phyloP scores from a whole-genome alignment of 1,284 basidiomycete species.

The Taiwanofungus camphoratus region DNA sequence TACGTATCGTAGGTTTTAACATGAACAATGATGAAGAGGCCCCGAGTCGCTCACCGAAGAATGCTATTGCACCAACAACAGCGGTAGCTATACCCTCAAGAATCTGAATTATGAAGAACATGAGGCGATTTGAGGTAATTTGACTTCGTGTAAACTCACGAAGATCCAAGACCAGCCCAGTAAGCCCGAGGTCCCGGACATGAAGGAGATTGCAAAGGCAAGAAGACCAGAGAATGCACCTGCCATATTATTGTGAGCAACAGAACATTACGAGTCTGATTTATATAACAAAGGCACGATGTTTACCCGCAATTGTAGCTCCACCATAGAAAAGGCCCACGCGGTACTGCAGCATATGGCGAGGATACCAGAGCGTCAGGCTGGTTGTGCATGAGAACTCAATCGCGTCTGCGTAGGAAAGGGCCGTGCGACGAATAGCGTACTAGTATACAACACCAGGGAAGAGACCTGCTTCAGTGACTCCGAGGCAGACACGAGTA shows the following conservation, averaged over 20 bases:
- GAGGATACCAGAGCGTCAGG: constrained; percentile 30
- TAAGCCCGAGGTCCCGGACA: constrained; percentile 35
- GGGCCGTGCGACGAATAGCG: constrained; percentile 3
- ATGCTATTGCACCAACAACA: constrained; percentile 37
- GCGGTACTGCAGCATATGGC: constrained; percentile 30
- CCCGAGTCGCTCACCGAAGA: constrained; percentile 32
- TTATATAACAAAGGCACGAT: too few species aligned
- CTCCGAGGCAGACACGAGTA: constrained; percentile 52
- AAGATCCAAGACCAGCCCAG: constrained; percentile 43
- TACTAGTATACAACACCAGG: constrained; percentile 63
- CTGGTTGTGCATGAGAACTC: too few species aligned
- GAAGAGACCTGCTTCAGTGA: constrained; percentile 66
- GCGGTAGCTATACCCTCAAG: constrained; percentile 51
- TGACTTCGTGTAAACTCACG: constrained; percentile 30
- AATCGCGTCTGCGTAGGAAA: too few species aligned
- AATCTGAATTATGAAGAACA: constrained; percentile 32
- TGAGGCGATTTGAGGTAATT: constrained; percentile 4
- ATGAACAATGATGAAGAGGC: too few species aligned
- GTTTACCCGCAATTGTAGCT: constrained; percentile 25
- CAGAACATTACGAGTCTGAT: too few species aligned
- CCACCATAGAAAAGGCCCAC: constrained; percentile 33
- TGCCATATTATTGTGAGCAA: constrained; percentile 1
- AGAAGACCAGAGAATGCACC: constrained; percentile 36
- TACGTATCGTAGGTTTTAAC: too few species aligned
- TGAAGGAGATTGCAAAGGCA: constrained; percentile 38